These are phyloP conservation scores for Fagopyrum homotropicum DNA, from an alignment of 148 eudicot species.

Conservation along the genomic window DNA sequence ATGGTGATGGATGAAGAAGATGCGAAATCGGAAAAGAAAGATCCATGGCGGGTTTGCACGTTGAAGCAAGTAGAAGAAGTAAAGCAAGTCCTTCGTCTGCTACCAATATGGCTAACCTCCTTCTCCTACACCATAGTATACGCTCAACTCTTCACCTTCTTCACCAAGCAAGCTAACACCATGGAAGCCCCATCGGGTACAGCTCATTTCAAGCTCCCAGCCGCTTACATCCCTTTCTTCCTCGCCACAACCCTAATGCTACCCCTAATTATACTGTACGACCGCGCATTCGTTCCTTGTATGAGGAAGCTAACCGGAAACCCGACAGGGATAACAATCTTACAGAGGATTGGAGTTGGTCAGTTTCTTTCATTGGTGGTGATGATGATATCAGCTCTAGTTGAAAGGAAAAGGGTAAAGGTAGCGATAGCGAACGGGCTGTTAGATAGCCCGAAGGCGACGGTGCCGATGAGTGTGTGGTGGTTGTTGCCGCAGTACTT, in stretches of 20 bases:
- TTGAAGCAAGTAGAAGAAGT: conserved; percentile 14
- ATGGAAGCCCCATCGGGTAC: background rate
- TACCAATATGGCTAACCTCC: conserved; percentile 6
- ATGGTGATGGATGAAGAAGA: conserved; percentile 13
- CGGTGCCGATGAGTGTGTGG: conserved; percentile 38
- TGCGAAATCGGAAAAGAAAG: background rate
- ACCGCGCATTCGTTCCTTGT: conserved; percentile 53
- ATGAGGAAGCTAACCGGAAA: conserved; percentile 35
- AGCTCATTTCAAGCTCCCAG: background rate
- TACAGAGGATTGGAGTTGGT: conserved; percentile 83
- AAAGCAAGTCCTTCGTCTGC: background rate
- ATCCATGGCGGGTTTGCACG: conserved; percentile 10
- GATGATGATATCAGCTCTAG: conserved; percentile 67
- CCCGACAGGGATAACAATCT: conserved; percentile 57
- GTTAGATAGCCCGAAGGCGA: background rate
- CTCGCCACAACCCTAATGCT: conserved; percentile 3
- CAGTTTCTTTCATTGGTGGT: conserved; percentile 76
- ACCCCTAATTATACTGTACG: conserved; percentile 26
- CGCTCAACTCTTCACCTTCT: conserved; percentile 14
- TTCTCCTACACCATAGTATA: conserved; percentile 8
- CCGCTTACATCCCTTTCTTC: conserved; percentile 11
- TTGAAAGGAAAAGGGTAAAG: conserved; percentile 49
- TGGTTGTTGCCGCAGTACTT: conserved; percentile 89
- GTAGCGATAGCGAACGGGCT: background rate
- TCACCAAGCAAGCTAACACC: conserved; percentile 11